These are phyloP conservation scores for Yarrowia galli DNA, from an alignment of 1,139 yeast species.

Conservation along the genomic window DNA sequence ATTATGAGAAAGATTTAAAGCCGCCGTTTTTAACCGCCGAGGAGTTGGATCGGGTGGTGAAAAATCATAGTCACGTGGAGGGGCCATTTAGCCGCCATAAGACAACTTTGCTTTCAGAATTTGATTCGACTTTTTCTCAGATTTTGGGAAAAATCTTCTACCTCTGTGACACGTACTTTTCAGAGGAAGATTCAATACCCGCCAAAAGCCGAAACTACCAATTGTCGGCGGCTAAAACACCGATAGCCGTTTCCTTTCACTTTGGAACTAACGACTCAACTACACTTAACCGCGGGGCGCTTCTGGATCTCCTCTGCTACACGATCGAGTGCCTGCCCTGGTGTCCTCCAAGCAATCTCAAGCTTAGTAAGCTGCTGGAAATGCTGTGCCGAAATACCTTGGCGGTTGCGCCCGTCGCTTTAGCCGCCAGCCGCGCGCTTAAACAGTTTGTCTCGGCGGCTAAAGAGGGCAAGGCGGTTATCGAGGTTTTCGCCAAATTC, in stretches of 20 bases:
- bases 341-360: slow-evolving; percentile 62
- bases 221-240: slow-evolving; percentile 49
- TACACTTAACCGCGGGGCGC: slow-evolving; percentile 50
- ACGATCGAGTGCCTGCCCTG: slow-evolving; percentile 75
- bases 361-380: slow-evolving; percentile 71
- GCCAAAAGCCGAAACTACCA: too few species aligned
- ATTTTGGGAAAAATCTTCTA: slow-evolving; percentile 65
- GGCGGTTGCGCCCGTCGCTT: slow-evolving; percentile 63
- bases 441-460: slow-evolving; percentile 66
- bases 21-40: slow-evolving; percentile 74
- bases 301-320: slow-evolving; percentile 71
- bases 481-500: slow-evolving; percentile 77
- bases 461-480: slow-evolving; percentile 72
- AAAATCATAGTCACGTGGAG: slow-evolving; percentile 23
- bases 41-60: slow-evolving; percentile 40
- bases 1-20: slow-evolving; percentile 61
- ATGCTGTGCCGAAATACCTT: slow-evolving; percentile 76
- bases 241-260: slow-evolving; percentile 57
- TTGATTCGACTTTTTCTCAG: slow-evolving; percentile 78
- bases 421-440: slow-evolving; percentile 68
- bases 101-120: slow-evolving; percentile 47
- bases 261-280: slow-evolving; percentile 56
- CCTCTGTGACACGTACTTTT: slow-evolving; percentile 60
- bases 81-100: slow-evolving; percentile 38
- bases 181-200: too few species aligned